Evolutionary conservation across 2,329 filamentous ascomycete genomes (phyloP), one percentile per base, ranked within the genome.

Genomic region (Tolypocladium nubicola): DNA sequence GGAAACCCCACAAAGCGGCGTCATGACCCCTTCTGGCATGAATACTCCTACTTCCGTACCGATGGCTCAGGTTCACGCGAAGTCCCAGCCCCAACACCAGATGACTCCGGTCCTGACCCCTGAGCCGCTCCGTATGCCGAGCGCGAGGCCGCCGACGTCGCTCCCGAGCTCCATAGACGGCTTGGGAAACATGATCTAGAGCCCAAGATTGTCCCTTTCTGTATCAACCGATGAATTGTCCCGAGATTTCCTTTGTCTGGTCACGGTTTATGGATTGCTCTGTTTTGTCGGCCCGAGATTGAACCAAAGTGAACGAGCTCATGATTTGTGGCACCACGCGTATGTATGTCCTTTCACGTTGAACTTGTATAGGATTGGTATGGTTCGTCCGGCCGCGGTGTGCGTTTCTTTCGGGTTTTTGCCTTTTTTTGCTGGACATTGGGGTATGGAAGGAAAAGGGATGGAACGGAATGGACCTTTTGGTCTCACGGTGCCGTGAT

Each of bases 1-100:
- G 19, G 61, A 64, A 45, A 68, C 67, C 6, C 65, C 70, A 10
- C 68, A 70, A 52, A 61, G 64, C 57, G 33, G 35, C 13, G 47
- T 43, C 41, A 57, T 61, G 43, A 40, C 61, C 19, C 57, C 62
- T 33, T 65, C 68, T 21, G 58, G 49, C 14, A 45, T 59, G n/a
- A 47, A 53, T 38, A 55, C 49, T 10, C 56, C 61, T 30, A 54
- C 52, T n/a, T 57, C 58, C 16, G 38, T 56, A 30, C 53, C 53
- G 11, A 49, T 58, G 53, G 43, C 49, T 2, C 53, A 35, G 8
- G 19, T 52, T 11, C 30, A 55, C 40, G 26, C 33, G 21, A 33
- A 52, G 14, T 16, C 39, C 14, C 43, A n/a, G 9, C 26, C 26
- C 21, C 39, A 40, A n/a, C 13, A 16, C 4, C 57, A 53, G 21